Evolutionary conservation across 768 basidiomycete genomes (phyloP).

Genomic region (Boletus patriciae): DNA sequence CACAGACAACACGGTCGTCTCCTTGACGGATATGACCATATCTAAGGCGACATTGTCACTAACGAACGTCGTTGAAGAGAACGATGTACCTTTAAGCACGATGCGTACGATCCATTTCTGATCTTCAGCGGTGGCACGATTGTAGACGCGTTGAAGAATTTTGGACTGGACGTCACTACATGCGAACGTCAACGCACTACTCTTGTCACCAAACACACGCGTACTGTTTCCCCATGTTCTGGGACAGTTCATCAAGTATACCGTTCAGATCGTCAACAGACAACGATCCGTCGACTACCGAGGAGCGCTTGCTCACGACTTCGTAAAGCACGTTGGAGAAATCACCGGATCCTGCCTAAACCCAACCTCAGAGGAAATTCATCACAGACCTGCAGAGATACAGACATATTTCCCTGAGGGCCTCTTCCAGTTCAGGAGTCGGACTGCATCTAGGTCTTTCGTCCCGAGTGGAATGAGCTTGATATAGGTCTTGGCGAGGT

Average conservation of each 20-base stretch:
- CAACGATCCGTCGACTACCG: conserved; percentile 69
- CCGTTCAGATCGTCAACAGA: conserved; percentile 84
- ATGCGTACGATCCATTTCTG: conserved; percentile 97
- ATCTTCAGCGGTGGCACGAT: conserved; percentile 79
- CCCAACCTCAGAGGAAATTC: not conserved
- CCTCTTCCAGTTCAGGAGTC: conserved; percentile 88
- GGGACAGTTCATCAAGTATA: conserved; percentile 74
- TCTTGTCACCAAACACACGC: conserved; percentile 12
- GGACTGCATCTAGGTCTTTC: conserved; percentile 77
- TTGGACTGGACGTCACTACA: conserved; percentile 71
- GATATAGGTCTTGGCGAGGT: conserved; percentile 90
- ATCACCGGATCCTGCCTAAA: conserved; percentile 74
- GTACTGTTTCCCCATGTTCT: conserved; percentile 73
- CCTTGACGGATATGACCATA: conserved; percentile 89
- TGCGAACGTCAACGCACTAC: conserved; percentile 7
- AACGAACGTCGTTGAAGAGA: not conserved
- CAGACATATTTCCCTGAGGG: conserved; percentile 68
- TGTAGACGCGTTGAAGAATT: conserved; percentile 74
- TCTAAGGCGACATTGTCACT: conserved; percentile 46
- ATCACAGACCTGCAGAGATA: conserved; percentile 1
- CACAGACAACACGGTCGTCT: conserved; percentile 86
- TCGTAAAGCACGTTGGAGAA: conserved; percentile 87
- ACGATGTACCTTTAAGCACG: conserved; percentile 78
- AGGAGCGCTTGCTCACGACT: conserved; percentile 82
- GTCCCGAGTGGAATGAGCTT: conserved; percentile 81